Evolutionary conservation across 768 basidiomycete genomes (phyloP), one percentile per base, ranked within the genome.

Genomic region (Lentinula raphanica): DNA sequence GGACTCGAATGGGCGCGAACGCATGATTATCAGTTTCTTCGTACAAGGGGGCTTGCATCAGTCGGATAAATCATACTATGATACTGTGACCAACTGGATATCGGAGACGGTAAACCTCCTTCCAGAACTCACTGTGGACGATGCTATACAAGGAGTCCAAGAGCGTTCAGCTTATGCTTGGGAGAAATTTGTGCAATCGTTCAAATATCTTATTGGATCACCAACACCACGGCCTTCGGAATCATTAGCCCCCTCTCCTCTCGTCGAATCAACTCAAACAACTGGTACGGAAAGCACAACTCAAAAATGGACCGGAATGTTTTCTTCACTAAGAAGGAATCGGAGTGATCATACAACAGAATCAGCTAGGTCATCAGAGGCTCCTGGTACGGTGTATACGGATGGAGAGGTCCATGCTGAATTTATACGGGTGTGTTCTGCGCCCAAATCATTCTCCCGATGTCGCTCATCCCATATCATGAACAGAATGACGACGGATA

Each of bases 331-430:
- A 58, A 78, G 79, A 62, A 73, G 76, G 42, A 64, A 70, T 31
- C 71, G 68, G 49, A 69, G 66, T 50, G 68, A 64, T 45, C 60
- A 19, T 45, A 11, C 60, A 38, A 60, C 55, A 56, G 74, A 73
- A 54, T 58, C 72, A 5, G 63, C 58, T 13, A 60, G 67, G 19
- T 44, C 42, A 44, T 27, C 38, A 53, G 73, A 74, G 28, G 59
- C 66, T 21, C 71, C 73, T 21, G 79, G 78, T 12, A 74, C 73
- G 58, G 65, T 72, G 17, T 89, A 79, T 71, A 84, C 79, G 17
- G 89, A 92, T 60, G 90, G 91, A 7, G 89, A 92, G 64, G 88
- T 89, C 8, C 91, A 92, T 69, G 91, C 84, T 8, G 85, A 88
- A 70, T 78, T 91, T 40, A 76, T 91, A 59, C 82, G 81, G 77